Percentiles rank a stretch among this genome's conserved stretches.
These are phyloP conservation scores for Candida loeiensis DNA, from an alignment of 805 yeast species.

Conservation along the genomic window DNA sequence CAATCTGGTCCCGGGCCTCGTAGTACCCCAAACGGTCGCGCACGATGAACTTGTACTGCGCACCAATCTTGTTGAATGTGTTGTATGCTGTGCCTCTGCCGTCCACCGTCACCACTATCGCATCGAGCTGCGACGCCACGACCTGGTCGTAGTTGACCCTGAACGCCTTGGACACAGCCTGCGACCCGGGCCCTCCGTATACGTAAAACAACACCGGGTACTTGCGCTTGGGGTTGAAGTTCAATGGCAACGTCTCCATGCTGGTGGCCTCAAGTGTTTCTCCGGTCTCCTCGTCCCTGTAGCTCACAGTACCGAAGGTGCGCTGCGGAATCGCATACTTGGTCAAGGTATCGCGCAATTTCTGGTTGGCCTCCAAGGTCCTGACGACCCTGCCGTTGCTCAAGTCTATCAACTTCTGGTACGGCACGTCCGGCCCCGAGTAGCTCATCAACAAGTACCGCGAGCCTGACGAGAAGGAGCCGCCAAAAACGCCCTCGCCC, in stretches of 20 bases:
- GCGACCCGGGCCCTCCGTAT: constrained; percentile 96
- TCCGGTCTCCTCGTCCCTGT: constrained; percentile 45
- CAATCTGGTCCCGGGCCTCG: constrained; percentile 84
- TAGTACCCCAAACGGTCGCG: constrained; percentile 76
- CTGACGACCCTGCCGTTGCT: constrained; percentile 24
- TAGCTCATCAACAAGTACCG: constrained; percentile 69
- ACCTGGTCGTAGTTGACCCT: constrained; percentile 66
- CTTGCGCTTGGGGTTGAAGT: constrained; percentile 56
- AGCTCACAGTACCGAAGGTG: constrained; percentile 48
- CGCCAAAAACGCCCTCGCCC: constrained; percentile 62
- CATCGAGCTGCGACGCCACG: constrained; percentile 70
- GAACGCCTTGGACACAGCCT: constrained; percentile 64
- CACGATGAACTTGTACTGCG: constrained; percentile 67
- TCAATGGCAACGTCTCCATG: constrained; percentile 72
- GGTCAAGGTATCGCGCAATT: constrained; percentile 35
- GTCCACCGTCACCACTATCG: constrained; percentile 91
- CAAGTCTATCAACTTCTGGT: constrained; percentile 61
- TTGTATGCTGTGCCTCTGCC: constrained; percentile 95
- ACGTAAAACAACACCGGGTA: constrained; percentile 88
- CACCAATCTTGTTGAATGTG: constrained; percentile 52
- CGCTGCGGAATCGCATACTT: constrained; percentile 57
- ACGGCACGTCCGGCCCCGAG: constrained; percentile 76
- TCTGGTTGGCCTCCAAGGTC: constrained; percentile 46
- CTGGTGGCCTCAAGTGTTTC: constrained; percentile 54
- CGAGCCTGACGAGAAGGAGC: constrained; percentile 76